A percentile compares a stretch with the other conserved stretches of the same genome.
phyloP scores from a whole-genome alignment of 108 stramenopile genomes.

The Cylindrotheca fusiformis region DNA sequence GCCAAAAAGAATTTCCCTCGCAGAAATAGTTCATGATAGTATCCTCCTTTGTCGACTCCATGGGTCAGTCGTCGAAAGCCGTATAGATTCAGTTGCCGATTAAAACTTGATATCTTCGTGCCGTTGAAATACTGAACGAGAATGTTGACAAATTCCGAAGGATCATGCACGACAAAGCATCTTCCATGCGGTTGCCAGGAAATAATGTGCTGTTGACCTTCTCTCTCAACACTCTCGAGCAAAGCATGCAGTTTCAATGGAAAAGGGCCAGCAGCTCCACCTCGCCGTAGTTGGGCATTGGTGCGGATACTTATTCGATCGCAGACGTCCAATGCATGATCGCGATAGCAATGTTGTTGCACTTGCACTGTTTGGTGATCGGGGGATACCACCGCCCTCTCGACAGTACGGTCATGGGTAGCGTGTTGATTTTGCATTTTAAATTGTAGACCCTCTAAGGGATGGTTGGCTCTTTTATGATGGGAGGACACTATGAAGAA shows the following conservation, averaged over 20 bases:
- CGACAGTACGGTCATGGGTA: too few relatives aligned
- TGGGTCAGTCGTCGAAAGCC: slow-evolving; percentile 79
- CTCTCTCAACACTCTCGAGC: slow-evolving; percentile 52
- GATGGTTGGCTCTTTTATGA: too few relatives aligned
- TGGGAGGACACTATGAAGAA: too few relatives aligned
- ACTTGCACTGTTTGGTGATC: too few relatives aligned
- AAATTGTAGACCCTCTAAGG: too few relatives aligned
- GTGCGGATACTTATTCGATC: too few relatives aligned
- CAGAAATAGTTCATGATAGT: slow-evolving; percentile 80
- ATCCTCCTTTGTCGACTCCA: slow-evolving; percentile 62
- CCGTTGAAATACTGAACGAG: slow-evolving; percentile 89
- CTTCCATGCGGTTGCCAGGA: slow-evolving; percentile 87
- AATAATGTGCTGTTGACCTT: slow-evolving; percentile 59
- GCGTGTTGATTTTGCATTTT: too few relatives aligned
- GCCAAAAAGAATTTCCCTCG: slow-evolving; percentile 58
- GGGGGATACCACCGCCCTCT: too few relatives aligned
- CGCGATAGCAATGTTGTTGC: slow-evolving; percentile 68
- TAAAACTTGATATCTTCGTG: slow-evolving; percentile 84
- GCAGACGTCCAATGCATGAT: slow-evolving; percentile 46
- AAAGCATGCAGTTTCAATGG: slow-evolving; percentile 75
- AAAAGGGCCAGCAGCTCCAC: slow-evolving; percentile 62
- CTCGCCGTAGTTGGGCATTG: slow-evolving; percentile 12
- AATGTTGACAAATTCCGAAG: slow-evolving; percentile 75
- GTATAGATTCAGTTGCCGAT: slow-evolving; percentile 91
- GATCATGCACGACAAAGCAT: slow-evolving; percentile 87